phyloP scores from a whole-genome alignment of 2,329 filamentous ascomycete species.

The Colletotrichum falcatum region DNA sequence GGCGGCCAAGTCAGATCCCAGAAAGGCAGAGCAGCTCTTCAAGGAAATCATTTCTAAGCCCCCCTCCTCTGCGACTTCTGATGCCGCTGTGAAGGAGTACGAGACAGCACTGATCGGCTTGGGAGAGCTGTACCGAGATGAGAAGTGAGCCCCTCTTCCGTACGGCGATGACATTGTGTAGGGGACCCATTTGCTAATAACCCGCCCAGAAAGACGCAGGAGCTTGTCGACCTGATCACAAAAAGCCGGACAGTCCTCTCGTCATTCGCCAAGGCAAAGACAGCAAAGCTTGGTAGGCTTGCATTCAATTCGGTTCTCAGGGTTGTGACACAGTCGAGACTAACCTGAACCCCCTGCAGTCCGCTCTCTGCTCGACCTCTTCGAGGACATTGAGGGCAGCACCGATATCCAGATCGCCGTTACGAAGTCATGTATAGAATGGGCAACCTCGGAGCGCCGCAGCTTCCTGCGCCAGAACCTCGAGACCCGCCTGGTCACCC shows the following conservation, averaged over 20 bases:
- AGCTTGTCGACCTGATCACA: conserved; percentile 89
- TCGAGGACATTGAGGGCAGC: conserved; percentile 92
- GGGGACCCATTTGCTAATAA: conserved; percentile 31
- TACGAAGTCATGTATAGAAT: conserved; percentile 99
- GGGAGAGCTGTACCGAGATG: conserved; percentile 92
- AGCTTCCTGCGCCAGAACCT: conserved; percentile 98
- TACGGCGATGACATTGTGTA: conserved; percentile 46
- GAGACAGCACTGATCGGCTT: conserved; percentile 89
- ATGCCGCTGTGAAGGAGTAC: conserved; percentile 90
- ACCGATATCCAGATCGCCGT: conserved; percentile 94
- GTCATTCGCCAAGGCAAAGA: conserved; percentile 98
- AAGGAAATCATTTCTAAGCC: conserved; percentile 89
- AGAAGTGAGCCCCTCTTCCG: conserved; percentile 69
- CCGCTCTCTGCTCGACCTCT: conserved; percentile 95
- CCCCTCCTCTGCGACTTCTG: conserved; percentile 83
- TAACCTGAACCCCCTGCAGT: conserved; percentile 65
- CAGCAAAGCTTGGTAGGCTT: conserved; percentile 89
- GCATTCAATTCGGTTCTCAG: background rate
- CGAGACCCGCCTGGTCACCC: conserved; percentile 88
- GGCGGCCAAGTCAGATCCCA: conserved; percentile 81
- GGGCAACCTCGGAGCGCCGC: conserved; percentile 93
- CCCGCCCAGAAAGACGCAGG: conserved; percentile 75
- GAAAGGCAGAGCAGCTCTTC: conserved; percentile 88
- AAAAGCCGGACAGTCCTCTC: conserved; percentile 92
- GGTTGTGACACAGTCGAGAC: background rate